Conservation (phyloP, 73 alveolate species). For the Paramecium biaurelia region DNA sequence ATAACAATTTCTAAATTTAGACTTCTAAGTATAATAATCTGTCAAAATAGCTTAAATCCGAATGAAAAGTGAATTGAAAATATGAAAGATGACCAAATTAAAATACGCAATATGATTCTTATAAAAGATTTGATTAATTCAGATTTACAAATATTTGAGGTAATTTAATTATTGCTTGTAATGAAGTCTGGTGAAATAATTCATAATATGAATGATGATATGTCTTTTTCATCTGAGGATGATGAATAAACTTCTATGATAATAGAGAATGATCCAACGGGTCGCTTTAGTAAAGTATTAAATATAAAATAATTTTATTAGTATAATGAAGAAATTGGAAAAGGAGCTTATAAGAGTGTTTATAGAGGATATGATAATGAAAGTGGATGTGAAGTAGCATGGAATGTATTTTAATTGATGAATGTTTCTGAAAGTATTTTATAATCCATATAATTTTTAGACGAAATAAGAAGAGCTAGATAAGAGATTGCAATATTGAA, state of each 20-base stretch:
- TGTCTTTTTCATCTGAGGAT: background rate
- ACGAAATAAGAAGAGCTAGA: slow-evolving; percentile 66
- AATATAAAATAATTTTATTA: background rate
- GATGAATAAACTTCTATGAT: background rate
- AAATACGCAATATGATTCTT: background rate
- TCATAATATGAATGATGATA: background rate
- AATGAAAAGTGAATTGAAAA: background rate
- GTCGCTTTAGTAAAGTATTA: slow-evolving; percentile 58
- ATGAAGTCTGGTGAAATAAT: background rate
- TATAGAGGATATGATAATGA: slow-evolving; percentile 80
- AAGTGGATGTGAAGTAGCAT: slow-evolving; percentile 81
- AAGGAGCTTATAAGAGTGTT: slow-evolving; percentile 68
- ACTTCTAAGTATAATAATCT: background rate
- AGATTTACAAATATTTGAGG: background rate
- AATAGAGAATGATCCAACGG: slow-evolving; percentile 61
- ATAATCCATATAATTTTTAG: background rate
- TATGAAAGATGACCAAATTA: background rate
- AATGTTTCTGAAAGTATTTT: slow-evolving; percentile 59
- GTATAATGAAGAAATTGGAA: slow-evolving; percentile 69
- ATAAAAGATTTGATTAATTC: background rate
- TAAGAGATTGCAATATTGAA: slow-evolving; percentile 81
- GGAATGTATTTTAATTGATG: slow-evolving; percentile 72
- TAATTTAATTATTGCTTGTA: background rate
- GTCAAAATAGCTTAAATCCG: background rate
- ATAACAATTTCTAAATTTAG: background rate